phyloP scores from a whole-genome alignment of 2,329 filamentous ascomycete species.

The Pseudogymnoascus destructans region DNA sequence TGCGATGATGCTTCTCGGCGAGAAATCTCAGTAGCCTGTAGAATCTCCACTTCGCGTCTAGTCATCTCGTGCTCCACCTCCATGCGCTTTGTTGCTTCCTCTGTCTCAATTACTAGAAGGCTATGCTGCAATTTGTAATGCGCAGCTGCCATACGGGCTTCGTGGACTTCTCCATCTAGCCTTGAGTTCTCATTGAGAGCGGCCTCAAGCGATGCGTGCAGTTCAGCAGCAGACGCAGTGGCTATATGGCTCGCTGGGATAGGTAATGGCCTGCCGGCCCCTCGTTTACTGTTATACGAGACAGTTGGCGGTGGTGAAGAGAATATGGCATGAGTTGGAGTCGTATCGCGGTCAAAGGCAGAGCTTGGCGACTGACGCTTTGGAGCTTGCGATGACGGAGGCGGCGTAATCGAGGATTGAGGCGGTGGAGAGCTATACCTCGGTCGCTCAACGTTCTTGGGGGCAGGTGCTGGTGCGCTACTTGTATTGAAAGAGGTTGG shows the following conservation, averaged over 20 bases:
- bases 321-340: conserved; percentile 16
- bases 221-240: conserved; percentile 40
- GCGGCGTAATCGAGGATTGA: conserved; percentile 42
- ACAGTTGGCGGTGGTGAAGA: conserved; percentile 24
- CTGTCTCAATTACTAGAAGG: conserved; percentile 69
- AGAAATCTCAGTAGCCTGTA: conserved; percentile 61
- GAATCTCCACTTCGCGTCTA: conserved; percentile 73
- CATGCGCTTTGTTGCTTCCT: conserved; percentile 73
- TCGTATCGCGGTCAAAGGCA: conserved; percentile 11
- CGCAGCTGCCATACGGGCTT: conserved; percentile 69
- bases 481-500: conserved; percentile 24
- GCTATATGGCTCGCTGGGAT: conserved; percentile 34
- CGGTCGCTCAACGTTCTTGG: conserved; percentile 2
- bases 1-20: conserved; percentile 38
- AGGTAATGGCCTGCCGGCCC: conserved; percentile 6
- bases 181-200: conserved; percentile 43
- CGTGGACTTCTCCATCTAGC: conserved; percentile 36
- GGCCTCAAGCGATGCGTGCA: conserved; percentile 42
- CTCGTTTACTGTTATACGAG: conserved; percentile 17
- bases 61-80: conserved; percentile 86
- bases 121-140: conserved; percentile 87
- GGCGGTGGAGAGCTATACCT: conserved; percentile 29
- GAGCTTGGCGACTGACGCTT: conserved; percentile 11
- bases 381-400: conserved; percentile 46
- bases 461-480: conserved; percentile 19